Conservation (phyloP, 257 asterid species). For the Scutellaria galericulata region DNA sequence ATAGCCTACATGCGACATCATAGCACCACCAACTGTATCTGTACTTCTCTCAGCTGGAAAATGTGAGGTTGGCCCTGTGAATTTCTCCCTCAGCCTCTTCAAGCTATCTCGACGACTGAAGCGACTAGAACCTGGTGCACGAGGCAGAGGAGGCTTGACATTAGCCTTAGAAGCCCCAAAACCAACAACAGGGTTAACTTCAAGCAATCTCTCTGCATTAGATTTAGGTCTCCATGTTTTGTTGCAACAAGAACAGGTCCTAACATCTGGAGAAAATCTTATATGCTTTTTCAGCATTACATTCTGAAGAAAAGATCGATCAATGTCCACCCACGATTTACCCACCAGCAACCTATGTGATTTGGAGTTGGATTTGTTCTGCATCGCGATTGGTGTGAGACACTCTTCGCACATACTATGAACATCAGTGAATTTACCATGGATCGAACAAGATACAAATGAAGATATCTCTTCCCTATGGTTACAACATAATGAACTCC, state of each 20-base stretch:
- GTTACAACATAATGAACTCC: slow-evolving; percentile 53
- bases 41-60: slow-evolving; percentile 30
- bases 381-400: slow-evolving; percentile 47
- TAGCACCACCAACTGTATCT: slow-evolving; percentile 34
- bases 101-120: slow-evolving; percentile 74
- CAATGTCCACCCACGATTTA: slow-evolving; percentile 56
- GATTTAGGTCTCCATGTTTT: slow-evolving; percentile 57
- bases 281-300: slow-evolving; percentile 46
- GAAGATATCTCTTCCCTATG: slow-evolving; percentile 81
- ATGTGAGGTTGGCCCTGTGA: slow-evolving; percentile 46
- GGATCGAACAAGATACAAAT: slow-evolving; percentile 60
- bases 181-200: slow-evolving; percentile 51
- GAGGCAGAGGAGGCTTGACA: slow-evolving; percentile 83
- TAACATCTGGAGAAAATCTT: slow-evolving; percentile 42
- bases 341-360: slow-evolving; percentile 54
- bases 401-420: slow-evolving; percentile 78
- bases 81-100: slow-evolving; percentile 70
- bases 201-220: slow-evolving; percentile 60
- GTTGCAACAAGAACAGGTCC: slow-evolving; percentile 74
- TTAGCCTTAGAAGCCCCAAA: slow-evolving; percentile 79
- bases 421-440: slow-evolving; percentile 61
- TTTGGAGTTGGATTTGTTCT: slow-evolving; percentile 44
- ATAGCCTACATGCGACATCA: slow-evolving; percentile 67
- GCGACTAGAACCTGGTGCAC: slow-evolving; percentile 66
- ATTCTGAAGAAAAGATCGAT: slow-evolving; percentile 47